Evolutionary conservation across 129 eudicot genomes (phyloP).

Genomic region (Saposhnikovia divaricata): DNA sequence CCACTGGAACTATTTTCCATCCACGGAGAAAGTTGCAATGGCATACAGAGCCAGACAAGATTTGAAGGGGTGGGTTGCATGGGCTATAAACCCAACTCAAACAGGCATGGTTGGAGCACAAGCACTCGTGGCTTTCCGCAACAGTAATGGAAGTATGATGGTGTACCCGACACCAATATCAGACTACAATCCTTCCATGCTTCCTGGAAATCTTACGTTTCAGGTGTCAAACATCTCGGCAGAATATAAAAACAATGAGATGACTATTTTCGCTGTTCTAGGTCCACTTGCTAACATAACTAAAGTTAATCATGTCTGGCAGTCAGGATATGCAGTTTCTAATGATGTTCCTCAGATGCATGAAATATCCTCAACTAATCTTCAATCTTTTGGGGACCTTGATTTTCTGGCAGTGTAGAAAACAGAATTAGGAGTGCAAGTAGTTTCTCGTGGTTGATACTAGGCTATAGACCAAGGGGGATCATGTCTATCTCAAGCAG

Average conservation of each 20-base stretch:
- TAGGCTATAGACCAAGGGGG: too few relatives aligned
- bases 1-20: slow-evolving; percentile 51
- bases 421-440: neutral
- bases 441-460: neutral
- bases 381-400: slow-evolving; percentile 40
- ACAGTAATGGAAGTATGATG: slow-evolving; percentile 32
- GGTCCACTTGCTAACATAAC: slow-evolving; percentile 47
- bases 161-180: slow-evolving; percentile 43
- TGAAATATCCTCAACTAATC: slow-evolving; percentile 31
- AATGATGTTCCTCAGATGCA: slow-evolving; percentile 56
- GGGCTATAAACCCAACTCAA: slow-evolving; percentile 54
- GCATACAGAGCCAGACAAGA: slow-evolving; percentile 51
- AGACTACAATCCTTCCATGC: slow-evolving; percentile 49
- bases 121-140: slow-evolving; percentile 54
- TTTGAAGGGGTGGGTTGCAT: slow-evolving; percentile 54
- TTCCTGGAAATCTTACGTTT: slow-evolving; percentile 42
- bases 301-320: slow-evolving; percentile 50
- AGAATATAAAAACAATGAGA: slow-evolving; percentile 36
- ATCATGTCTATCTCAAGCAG: too few relatives aligned
- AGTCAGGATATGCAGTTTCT: slow-evolving; percentile 41
- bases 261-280: slow-evolving; percentile 43
- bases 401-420: slow-evolving; percentile 30
- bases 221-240: slow-evolving; percentile 45
- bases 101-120: slow-evolving; percentile 66
- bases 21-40: slow-evolving; percentile 29